Conservation (phyloP, 805 yeast species). For the Saturnispora bothae region DNA sequence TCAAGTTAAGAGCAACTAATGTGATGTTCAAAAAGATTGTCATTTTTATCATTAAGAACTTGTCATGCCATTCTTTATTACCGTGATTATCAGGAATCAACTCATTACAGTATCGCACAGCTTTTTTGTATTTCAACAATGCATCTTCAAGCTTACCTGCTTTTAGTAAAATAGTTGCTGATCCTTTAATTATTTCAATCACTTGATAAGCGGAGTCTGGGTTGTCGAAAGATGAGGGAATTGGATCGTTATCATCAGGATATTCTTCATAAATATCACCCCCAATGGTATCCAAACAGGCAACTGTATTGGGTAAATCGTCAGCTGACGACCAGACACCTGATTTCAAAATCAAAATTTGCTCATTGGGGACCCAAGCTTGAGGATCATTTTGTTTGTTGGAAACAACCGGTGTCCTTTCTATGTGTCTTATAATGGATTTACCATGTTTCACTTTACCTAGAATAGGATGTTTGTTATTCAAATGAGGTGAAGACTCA, state of each 20-base stretch:
- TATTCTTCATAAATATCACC: slow-evolving; percentile 69
- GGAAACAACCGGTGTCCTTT: slow-evolving; percentile 36
- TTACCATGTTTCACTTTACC: slow-evolving; percentile 63
- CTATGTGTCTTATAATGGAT: slow-evolving; percentile 58
- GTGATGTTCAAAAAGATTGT: slow-evolving; percentile 49
- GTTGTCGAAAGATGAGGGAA: slow-evolving; percentile 39
- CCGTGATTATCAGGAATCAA: slow-evolving; percentile 59
- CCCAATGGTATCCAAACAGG: slow-evolving; percentile 49
- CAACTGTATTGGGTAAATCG: slow-evolving; percentile 50
- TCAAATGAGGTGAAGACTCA: slow-evolving; percentile 59
- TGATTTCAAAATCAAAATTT: slow-evolving; percentile 42
- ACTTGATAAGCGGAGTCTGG: slow-evolving; percentile 40
- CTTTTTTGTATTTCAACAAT: slow-evolving; percentile 51
- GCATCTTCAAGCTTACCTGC: slow-evolving; percentile 41
- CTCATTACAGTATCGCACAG: slow-evolving; percentile 61
- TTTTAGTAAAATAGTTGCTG: slow-evolving; percentile 55
- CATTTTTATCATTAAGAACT: slow-evolving; percentile 42
- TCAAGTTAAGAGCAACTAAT: slow-evolving; percentile 39
- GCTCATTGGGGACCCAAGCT: slow-evolving; percentile 29
- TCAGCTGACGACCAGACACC: slow-evolving; percentile 51
- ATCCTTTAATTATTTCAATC: slow-evolving; percentile 46
- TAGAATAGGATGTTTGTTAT: slow-evolving; percentile 67
- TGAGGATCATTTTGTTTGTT: slow-evolving; percentile 19
- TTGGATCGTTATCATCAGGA: slow-evolving; percentile 58
- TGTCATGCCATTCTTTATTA: slow-evolving; percentile 40